Conservation (phyloP, 495 filamentous ascomycete species). For the Parathielavia hyrcaniae region DNA sequence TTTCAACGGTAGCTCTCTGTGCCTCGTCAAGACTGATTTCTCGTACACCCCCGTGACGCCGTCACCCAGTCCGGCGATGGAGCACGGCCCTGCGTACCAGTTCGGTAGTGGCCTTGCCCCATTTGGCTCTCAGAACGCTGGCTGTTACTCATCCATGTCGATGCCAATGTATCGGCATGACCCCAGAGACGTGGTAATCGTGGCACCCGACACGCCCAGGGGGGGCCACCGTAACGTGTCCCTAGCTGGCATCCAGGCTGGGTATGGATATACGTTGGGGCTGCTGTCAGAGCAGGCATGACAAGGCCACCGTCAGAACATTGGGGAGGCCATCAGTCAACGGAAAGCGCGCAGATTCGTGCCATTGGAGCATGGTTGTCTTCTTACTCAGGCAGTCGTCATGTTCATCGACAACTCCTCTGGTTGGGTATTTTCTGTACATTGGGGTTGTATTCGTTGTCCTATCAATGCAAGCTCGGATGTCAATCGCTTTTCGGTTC, state of each 20-base stretch:
- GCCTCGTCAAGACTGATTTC: constrained; percentile 3
- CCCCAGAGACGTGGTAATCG: neutral
- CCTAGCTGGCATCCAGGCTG: neutral
- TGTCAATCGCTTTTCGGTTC: neutral
- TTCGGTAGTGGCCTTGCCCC: neutral
- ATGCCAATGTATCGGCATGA: neutral
- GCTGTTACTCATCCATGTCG: neutral
- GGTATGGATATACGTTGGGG: constrained; percentile 6
- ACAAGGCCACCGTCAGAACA: too few relatives aligned
- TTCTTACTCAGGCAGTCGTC: too few relatives aligned
- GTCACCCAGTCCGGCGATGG: neutral
- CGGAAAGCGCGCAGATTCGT: too few relatives aligned
- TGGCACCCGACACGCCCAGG: neutral
- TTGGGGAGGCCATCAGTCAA: too few relatives aligned
- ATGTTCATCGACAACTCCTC: too few relatives aligned
- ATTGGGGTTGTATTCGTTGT: neutral
- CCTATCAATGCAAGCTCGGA: neutral
- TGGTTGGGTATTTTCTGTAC: neutral
- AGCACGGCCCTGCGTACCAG: neutral
- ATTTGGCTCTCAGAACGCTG: neutral
- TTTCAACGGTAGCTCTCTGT: neutral
- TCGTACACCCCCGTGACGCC: constrained; percentile 7
- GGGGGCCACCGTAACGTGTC: neutral
- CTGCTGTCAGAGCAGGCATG: neutral
- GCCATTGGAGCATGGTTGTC: too few relatives aligned